These are phyloP conservation scores for Haplosporangium sp. DNA, from an alignment of 371 early-diverging fungal genomes.

Conservation along the genomic window DNA sequence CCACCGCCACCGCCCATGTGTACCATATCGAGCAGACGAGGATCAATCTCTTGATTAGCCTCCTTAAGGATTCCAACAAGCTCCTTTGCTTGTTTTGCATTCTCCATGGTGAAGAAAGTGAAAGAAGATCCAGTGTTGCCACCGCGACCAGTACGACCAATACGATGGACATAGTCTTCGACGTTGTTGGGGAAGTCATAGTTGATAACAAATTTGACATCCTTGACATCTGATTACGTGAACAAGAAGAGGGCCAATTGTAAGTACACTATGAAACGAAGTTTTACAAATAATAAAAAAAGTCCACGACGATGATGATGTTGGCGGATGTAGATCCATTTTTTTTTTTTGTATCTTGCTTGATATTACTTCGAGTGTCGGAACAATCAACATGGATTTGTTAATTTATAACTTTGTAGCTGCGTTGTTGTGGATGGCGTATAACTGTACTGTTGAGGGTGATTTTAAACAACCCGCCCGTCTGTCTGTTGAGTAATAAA, in stretches of 20 bases:
- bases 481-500: constrained; percentile 1
- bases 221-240: constrained; percentile 81
- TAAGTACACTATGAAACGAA: not conserved
- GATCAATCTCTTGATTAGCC: constrained; percentile 94
- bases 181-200: constrained; percentile 97
- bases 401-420: not conserved
- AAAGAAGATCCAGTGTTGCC: constrained; percentile 94
- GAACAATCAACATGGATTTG: not conserved
- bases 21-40: constrained; percentile 86
- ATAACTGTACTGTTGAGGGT: not conserved
- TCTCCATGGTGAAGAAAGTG: constrained; percentile 97
- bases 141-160: constrained; percentile 99
- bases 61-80: constrained; percentile 93
- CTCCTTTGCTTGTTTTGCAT: constrained; percentile 90
- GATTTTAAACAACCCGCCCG: not conserved
- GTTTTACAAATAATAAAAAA: not conserved
- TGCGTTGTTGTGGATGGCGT: not conserved
- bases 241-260: constrained; percentile 12
- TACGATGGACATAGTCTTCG: constrained; percentile 98
- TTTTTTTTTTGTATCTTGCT: not conserved
- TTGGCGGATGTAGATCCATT: not conserved
- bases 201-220: constrained; percentile 96
- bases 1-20: constrained; percentile 59
- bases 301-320: not conserved
- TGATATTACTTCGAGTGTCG: not conserved